phyloP scores from a whole-genome alignment of 345 rosid species.

The Angophora floribunda region DNA sequence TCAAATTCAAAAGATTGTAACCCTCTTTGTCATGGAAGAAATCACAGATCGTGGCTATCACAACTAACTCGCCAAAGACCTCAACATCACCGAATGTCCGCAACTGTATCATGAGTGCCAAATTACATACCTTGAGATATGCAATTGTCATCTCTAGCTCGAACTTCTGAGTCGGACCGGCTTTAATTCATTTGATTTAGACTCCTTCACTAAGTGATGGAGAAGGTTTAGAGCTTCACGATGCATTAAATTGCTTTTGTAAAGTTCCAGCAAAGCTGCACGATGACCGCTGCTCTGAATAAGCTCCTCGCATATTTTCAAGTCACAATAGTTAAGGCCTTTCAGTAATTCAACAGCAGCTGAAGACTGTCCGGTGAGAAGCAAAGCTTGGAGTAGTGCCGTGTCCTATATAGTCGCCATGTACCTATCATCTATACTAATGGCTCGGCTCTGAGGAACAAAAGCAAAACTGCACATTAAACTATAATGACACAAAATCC shows the following conservation, averaged over 20 bases:
- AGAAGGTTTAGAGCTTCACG: slow-evolving; percentile 83
- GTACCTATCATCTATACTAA: slow-evolving; percentile 84
- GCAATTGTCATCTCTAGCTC: slow-evolving; percentile 70
- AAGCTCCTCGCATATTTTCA: slow-evolving; percentile 75
- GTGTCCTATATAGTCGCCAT: slow-evolving; percentile 90
- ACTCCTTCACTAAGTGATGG: slow-evolving; percentile 58
- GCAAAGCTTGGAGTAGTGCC: slow-evolving; percentile 84
- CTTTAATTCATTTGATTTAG: slow-evolving; percentile 43
- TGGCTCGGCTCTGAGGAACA: slow-evolving; percentile 42
- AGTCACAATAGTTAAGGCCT: slow-evolving; percentile 74
- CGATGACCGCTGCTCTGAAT: slow-evolving; percentile 52
- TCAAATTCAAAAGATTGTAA: not conserved
- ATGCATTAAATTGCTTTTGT: slow-evolving; percentile 74
- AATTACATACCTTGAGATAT: slow-evolving; percentile 64
- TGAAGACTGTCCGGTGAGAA: slow-evolving; percentile 81
- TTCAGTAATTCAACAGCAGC: slow-evolving; percentile 69
- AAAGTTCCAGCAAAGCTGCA: slow-evolving; percentile 67
- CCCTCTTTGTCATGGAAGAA: accelerated
- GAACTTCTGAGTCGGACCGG: slow-evolving; percentile 42
- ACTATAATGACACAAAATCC: not conserved
- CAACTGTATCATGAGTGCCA: not conserved
- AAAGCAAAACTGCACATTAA: not conserved
- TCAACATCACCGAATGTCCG: not conserved
- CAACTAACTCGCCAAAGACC: not conserved
- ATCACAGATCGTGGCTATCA: not conserved